phyloP scores from a whole-genome alignment of 164 flowering plant genomes.

The Pachysandra terminalis region DNA sequence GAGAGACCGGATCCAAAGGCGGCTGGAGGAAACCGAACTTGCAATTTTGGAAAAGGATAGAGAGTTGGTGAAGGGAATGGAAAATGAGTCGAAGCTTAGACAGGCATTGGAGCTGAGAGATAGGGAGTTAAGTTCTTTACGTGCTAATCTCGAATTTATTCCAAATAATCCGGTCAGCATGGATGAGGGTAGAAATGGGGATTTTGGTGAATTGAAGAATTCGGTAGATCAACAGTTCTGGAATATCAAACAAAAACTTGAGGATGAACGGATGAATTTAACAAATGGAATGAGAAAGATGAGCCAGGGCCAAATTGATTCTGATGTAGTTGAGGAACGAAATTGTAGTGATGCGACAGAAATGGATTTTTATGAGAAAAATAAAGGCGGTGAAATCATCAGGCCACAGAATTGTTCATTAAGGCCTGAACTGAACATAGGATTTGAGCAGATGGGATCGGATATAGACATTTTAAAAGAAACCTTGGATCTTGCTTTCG shows the following conservation, averaged over 20 bases:
- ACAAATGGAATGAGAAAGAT: constrained; percentile 20
- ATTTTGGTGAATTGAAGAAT: constrained; percentile 42
- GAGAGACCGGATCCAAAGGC: constrained; percentile 53
- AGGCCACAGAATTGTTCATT: constrained; percentile 6
- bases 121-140: constrained; percentile 37
- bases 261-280: constrained; percentile 28
- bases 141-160: constrained; percentile 18
- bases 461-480: constrained; percentile 64
- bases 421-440: constrained; percentile 21
- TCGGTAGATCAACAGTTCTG: constrained; percentile 56
- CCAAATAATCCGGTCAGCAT: constrained; percentile 8
- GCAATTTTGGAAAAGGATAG: constrained; percentile 54
- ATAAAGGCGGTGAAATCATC: neutral
- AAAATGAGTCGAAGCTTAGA: constrained; percentile 49
- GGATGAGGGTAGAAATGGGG: constrained; percentile 37
- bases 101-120: constrained; percentile 55
- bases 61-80: constrained; percentile 43
- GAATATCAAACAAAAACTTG: constrained; percentile 52
- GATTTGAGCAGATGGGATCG: constrained; percentile 52
- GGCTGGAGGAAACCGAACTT: constrained; percentile 48
- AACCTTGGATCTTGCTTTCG: constrained; percentile 61
- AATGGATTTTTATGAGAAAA: neutral
- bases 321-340: constrained; percentile 12
- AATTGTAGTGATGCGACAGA: neutral
- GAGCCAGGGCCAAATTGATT: constrained; percentile 15